Evolutionary conservation across 176 grass and related monocot genomes (phyloP).

Genomic region (Melocanna baccifera): DNA sequence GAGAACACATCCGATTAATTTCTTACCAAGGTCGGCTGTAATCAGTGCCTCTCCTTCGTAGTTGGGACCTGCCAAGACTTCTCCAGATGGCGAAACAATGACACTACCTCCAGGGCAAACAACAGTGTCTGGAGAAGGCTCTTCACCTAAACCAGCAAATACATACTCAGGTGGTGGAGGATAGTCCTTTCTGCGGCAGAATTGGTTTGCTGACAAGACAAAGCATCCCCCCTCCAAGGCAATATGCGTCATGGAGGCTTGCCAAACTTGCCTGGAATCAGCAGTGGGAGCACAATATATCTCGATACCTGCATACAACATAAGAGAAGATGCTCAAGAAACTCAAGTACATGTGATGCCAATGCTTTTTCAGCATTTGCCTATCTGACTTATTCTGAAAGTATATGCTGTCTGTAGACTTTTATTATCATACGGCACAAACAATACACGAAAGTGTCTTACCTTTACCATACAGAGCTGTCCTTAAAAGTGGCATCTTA

Average conservation of each 20-base stretch:
- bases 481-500: slow-evolving; percentile 88
- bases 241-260: slow-evolving; percentile 87
- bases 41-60: slow-evolving; percentile 81
- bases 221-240: slow-evolving; percentile 90
- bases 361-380: neutral
- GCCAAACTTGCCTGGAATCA: slow-evolving; percentile 85
- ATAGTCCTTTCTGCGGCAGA: slow-evolving; percentile 84
- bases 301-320: slow-evolving; percentile 58
- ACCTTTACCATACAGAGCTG: slow-evolving; percentile 92
- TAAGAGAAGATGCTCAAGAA: neutral
- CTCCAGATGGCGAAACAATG: slow-evolving; percentile 84
- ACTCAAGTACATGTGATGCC: neutral
- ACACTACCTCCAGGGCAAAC: slow-evolving; percentile 89
- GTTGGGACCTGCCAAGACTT: slow-evolving; percentile 81
- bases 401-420: neutral
- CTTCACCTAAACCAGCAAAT: slow-evolving; percentile 59
- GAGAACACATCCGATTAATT: neutral
- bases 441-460: neutral
- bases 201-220: slow-evolving; percentile 90
- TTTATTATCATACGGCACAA: neutral
- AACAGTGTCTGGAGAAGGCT: slow-evolving; percentile 75
- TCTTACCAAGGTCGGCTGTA: slow-evolving; percentile 73
- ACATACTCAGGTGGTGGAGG: slow-evolving; percentile 71
- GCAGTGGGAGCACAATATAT: slow-evolving; percentile 95
- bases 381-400: neutral